Evolutionary conservation across 352 stramenopile genomes (phyloP).

Genomic region (Detonula confervacea): DNA sequence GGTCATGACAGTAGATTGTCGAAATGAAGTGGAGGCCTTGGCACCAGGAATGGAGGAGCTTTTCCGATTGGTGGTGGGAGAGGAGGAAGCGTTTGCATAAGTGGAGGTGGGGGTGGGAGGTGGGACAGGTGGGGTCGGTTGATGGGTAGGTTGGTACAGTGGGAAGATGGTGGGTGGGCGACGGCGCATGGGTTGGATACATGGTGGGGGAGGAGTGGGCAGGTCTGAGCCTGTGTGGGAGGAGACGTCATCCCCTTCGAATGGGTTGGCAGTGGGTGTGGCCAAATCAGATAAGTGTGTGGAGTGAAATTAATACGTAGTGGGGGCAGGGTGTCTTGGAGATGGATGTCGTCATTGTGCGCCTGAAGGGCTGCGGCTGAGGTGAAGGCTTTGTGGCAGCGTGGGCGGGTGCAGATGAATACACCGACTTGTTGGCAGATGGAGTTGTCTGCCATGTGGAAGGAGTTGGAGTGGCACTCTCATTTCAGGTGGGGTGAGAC

Average conservation of each 20-base stretch:
- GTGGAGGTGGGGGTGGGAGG: not conserved
- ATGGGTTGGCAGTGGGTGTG: too few relatives aligned
- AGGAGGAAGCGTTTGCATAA: not conserved
- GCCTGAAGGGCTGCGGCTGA: too few relatives aligned
- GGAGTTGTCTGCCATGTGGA: not conserved
- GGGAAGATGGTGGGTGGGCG: not conserved
- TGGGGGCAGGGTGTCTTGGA: too few relatives aligned
- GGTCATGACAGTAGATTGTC: not conserved
- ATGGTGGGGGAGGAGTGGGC: too few relatives aligned
- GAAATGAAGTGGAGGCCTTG: not conserved
- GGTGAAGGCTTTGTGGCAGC: too few relatives aligned
- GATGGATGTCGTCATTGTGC: too few relatives aligned
- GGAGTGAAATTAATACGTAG: not conserved
- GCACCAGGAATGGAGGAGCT: not conserved
- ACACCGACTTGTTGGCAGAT: not conserved
- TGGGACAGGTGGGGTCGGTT: not conserved
- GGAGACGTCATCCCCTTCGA: too few relatives aligned
- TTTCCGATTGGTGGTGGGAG: not conserved
- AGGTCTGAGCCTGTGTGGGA: not conserved
- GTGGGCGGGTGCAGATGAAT: too few relatives aligned
- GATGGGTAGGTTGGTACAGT: too few relatives aligned
- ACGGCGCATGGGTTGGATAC: not conserved
- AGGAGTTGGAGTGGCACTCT: not conserved
- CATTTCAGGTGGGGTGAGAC: too few relatives aligned
- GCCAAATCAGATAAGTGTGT: not conserved